Conservation (phyloP, 768 basidiomycete genomes). For the Panaeolus cyanescens region DNA sequence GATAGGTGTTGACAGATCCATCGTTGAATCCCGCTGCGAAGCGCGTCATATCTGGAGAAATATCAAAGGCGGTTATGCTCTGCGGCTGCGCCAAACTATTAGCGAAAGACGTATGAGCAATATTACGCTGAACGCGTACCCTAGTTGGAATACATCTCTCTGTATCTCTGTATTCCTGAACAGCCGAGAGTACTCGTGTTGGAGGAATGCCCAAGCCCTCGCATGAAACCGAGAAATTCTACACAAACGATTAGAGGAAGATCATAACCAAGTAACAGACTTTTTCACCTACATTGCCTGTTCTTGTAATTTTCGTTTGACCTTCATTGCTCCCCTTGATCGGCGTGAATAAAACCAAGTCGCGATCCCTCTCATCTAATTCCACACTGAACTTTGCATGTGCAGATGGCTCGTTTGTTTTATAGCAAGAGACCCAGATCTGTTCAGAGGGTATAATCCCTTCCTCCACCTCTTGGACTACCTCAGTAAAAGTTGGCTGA, state of each 20-base stretch:
- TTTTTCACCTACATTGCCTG: constrained; percentile 31
- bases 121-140: constrained; percentile 26
- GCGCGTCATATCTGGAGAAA: constrained; percentile 58
- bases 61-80: constrained; percentile 64
- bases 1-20: constrained; percentile 56
- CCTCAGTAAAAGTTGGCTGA: constrained; percentile 60
- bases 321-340: constrained; percentile 11
- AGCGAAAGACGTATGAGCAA: neutral
- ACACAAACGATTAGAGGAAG: neutral
- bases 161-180: constrained; percentile 50
- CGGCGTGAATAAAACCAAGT: constrained; percentile 45
- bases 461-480: constrained; percentile 64
- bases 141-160: constrained; percentile 42
- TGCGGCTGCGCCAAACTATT: constrained; percentile 37
- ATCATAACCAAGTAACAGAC: constrained; percentile 1
- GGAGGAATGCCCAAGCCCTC: constrained; percentile 45
- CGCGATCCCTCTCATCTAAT: constrained; percentile 54
- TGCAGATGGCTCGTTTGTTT: constrained; percentile 48
- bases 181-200: constrained; percentile 51
- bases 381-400: constrained; percentile 64
- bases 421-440: constrained; percentile 80
- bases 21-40: constrained; percentile 64
- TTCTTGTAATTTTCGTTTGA: constrained; percentile 50
- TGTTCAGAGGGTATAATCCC: constrained; percentile 58
- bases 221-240: constrained; percentile 49